Evolutionary conservation across 75 land plant species (phyloP).

Genomic region (Sequoia sempervirens): DNA sequence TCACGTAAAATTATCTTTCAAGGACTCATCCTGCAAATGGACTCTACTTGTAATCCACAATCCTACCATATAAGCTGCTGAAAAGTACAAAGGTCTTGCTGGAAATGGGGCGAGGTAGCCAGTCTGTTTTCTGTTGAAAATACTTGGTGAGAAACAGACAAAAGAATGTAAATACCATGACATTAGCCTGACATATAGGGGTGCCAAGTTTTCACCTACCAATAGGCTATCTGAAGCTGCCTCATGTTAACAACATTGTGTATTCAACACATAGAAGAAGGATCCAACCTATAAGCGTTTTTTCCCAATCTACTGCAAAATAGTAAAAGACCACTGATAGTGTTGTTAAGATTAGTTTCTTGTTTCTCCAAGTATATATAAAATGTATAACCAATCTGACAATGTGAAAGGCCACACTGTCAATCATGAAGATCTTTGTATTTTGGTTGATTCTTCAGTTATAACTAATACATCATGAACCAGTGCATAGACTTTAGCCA

Average conservation of each 20-base stretch:
- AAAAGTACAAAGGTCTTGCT: background rate
- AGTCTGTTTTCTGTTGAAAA: background rate
- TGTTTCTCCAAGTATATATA: background rate
- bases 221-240: background rate
- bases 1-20: background rate
- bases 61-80: background rate
- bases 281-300: background rate
- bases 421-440: background rate
- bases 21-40: background rate
- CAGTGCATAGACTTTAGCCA: background rate
- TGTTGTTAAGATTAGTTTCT: background rate
- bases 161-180: background rate
- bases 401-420: background rate
- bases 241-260: too few species aligned
- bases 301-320: background rate
- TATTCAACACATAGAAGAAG: background rate
- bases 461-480: too few species aligned
- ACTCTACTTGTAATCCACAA: background rate
- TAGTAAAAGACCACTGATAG: background rate
- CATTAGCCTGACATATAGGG: background rate
- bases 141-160: background rate
- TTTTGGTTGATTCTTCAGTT: background rate
- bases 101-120: background rate
- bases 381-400: background rate
- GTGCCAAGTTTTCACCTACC: background rate